phyloP scores from a whole-genome alignment of 805 yeast genomes.

The Suhomyces sp. region DNA sequence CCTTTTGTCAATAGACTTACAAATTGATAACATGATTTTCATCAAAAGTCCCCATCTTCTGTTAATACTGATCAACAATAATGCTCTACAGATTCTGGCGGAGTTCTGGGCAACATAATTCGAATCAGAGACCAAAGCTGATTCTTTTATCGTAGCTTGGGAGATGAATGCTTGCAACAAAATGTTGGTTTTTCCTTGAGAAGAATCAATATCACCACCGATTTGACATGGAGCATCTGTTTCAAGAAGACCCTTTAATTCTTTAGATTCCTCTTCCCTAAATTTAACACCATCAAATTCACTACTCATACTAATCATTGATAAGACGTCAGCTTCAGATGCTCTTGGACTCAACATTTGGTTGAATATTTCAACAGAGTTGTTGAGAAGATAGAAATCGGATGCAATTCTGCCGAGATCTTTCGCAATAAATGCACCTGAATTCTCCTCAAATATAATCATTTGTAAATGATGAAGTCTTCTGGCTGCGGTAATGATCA shows the following conservation, averaged over 20 bases:
- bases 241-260: slow-evolving; percentile 62
- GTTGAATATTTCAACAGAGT: slow-evolving; percentile 86
- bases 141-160: slow-evolving; percentile 65
- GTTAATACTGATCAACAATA: slow-evolving; percentile 81
- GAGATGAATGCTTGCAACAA: slow-evolving; percentile 88
- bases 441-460: slow-evolving; percentile 87
- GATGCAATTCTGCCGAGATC: slow-evolving; percentile 94
- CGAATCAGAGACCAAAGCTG: slow-evolving; percentile 81
- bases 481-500: slow-evolving; percentile 79
- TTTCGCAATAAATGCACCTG: slow-evolving; percentile 76
- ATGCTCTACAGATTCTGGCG: slow-evolving; percentile 87
- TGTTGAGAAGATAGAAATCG: slow-evolving; percentile 83
- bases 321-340: slow-evolving; percentile 86
- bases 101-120: slow-evolving; percentile 95
- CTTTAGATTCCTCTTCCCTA: slow-evolving; percentile 83
- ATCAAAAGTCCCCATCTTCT: slow-evolving; percentile 89
- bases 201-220: slow-evolving; percentile 69
- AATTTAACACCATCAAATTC: slow-evolving; percentile 90
- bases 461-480: slow-evolving; percentile 84
- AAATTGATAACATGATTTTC: slow-evolving; percentile 70
- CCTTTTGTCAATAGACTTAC: slow-evolving; percentile 81
- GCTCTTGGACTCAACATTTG: slow-evolving; percentile 80
- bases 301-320: slow-evolving; percentile 86
- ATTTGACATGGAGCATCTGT: slow-evolving; percentile 70
- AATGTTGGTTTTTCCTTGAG: slow-evolving; percentile 85